Base-by-base conservation (phyloP, 495 filamentous ascomycete species). In the Tuber melanosporum region DNA sequence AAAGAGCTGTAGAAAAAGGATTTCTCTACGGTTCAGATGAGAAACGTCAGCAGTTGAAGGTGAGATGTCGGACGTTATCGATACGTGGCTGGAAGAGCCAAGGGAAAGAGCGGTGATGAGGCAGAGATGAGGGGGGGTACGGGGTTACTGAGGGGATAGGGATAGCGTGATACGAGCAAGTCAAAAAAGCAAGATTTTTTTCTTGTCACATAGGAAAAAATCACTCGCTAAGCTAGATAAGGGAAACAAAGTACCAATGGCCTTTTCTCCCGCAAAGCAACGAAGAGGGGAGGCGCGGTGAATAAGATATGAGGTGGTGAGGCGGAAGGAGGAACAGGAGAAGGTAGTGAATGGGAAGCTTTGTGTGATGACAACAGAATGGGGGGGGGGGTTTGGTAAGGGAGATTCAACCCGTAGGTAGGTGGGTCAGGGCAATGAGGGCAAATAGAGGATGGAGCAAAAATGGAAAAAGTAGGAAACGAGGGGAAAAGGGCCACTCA, bases 181-280 rank as follows among this genome's bases (percentile, higher is more conserved):
- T 76, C 41, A 70, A 39, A 80, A 80, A 80, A 80, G 73, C 77
- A 74, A 69, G 78, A 76, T 80, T 74, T 44, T 43, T n/a, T 62
- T 57, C 39, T 49, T 73, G 32, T 43, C 46, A 49, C 4, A 69
- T 76, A 43, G 41, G 71, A 22, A 42, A 79, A 76, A 79, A 71
- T 8, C 26, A 36, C 57, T n/a, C 26, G 57, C 26, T 36, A 26
- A 36, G 26, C 57, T 14, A 12, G 57, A 66, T 19, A 66, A 66
- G 32, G 26, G 57, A 36, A 66, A 66, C 5, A 66, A 66, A 36
- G 17, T 66, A 66, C 57, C 26, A 66, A 66, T 10, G 6, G n/a
- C 14, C n/a, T 17, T 36, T 66, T 66, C 14, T 36, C 15, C 10
- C 57, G 1, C 57, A 66, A 14, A 36, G 57, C 14, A 36, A n/a